Evolutionary conservation across 108 stramenopile species (phyloP).

Genomic region (Aurantiochytrium sp.): DNA sequence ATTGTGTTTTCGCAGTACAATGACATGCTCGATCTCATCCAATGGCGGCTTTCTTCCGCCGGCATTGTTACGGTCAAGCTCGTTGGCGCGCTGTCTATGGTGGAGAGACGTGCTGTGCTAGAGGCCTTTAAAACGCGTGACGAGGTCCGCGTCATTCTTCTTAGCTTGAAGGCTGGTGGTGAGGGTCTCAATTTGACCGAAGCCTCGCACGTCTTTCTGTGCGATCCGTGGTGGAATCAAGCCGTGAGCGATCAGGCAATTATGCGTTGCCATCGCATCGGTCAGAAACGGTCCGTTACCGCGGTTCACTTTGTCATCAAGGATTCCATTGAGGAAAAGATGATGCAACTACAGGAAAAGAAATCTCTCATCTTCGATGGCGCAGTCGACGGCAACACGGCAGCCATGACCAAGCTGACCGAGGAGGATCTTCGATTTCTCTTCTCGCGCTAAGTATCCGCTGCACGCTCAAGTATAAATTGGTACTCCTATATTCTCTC

Average conservation of each 20-base stretch:
- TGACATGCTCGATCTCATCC: constrained; percentile 40
- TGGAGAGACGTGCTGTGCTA: constrained; percentile 20
- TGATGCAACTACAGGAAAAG: constrained; percentile 52
- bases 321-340: constrained; percentile 56
- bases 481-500: background rate
- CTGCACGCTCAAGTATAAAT: background rate
- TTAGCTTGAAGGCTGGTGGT: constrained; percentile 47
- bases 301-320: constrained; percentile 51
- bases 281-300: constrained; percentile 46
- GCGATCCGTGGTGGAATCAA: constrained; percentile 50
- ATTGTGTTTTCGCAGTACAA: constrained; percentile 75
- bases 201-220: constrained; percentile 28
- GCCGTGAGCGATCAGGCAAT: constrained; percentile 44
- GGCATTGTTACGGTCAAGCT: constrained; percentile 25
- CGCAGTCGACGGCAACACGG: constrained; percentile 47
- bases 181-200: constrained; percentile 43
- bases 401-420: constrained; percentile 40
- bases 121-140: constrained; percentile 26
- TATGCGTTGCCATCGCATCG: constrained; percentile 56
- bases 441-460: constrained; percentile 13
- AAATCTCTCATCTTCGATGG: constrained; percentile 54
- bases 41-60: background rate
- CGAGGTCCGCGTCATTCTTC: constrained; percentile 24
- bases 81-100: constrained; percentile 30
- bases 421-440: constrained; percentile 52